Evolutionary conservation across 352 stramenopile species (phyloP).

Genomic region (Phytophthora fragariaefolia): DNA sequence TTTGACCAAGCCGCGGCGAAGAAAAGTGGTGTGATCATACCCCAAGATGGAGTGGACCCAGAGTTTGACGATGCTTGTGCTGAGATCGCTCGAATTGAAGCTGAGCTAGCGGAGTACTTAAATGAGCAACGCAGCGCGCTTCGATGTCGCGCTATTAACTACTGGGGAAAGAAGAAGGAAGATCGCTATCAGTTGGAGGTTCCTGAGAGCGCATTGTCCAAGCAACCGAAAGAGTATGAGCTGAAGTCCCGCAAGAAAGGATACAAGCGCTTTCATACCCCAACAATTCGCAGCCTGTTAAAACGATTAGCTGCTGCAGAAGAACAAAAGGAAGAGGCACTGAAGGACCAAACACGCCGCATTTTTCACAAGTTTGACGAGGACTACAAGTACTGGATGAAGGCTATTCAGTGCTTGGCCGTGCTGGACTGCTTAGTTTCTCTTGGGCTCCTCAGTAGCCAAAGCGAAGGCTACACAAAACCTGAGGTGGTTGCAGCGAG

Average conservation of each 20-base stretch:
- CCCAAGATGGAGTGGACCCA: constrained; percentile 92
- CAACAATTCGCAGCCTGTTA: constrained; percentile 84
- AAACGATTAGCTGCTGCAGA: constrained; percentile 80
- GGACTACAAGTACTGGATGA: constrained; percentile 93
- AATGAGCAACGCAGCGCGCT: constrained; percentile 72
- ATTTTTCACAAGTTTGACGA: constrained; percentile 98
- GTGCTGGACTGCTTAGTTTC: constrained; percentile 96
- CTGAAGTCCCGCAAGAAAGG: constrained; percentile 95
- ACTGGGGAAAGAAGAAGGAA: constrained; percentile 97
- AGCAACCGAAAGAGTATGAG: constrained; percentile 95
- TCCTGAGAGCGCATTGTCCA: constrained; percentile 76
- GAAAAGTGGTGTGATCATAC: constrained; percentile 93
- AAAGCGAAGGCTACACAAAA: constrained; percentile 93
- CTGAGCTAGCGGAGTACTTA: constrained; percentile 94
- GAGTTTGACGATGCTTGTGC: constrained; percentile 94
- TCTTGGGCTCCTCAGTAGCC: constrained; percentile 93
- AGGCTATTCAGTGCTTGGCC: constrained; percentile 91
- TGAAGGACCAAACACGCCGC: constrained; percentile 90
- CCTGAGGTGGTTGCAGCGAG: constrained; percentile 89
- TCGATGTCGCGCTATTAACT: constrained; percentile 90
- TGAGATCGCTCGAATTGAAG: constrained; percentile 86
- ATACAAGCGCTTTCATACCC: constrained; percentile 93
- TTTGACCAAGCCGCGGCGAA: constrained; percentile 96
- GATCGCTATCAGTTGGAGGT: constrained; percentile 95
- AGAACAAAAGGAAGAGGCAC: constrained; percentile 74